Base-by-base conservation (phyloP, 495 filamentous ascomycete species). In the Lineolata rhizophorae region DNA sequence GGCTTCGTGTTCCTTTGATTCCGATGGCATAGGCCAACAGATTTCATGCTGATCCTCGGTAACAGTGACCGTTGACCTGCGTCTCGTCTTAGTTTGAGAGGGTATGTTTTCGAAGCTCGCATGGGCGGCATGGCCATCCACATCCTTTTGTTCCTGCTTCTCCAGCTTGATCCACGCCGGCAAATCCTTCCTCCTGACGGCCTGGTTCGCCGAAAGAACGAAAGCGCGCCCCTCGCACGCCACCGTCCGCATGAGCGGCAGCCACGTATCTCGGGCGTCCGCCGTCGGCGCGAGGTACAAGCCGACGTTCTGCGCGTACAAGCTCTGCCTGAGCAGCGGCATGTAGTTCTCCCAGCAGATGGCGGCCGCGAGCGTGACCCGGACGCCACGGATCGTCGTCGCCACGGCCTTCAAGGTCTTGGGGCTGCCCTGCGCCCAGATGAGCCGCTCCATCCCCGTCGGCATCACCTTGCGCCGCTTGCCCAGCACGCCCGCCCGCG, bases 331-430 rank as follows among this genome's bases (percentile, higher is more conserved):
- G 1, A 95, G 62, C 13, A 94, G 55, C 0, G 85, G 85, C 85
- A 95, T 95, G 47, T 80, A 91, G 41, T 81, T 94, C 52, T 95
- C 85, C 85, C 85, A 95, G 57, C 85, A 95, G 26, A 95, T 90
- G 1, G 84, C 85, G 0, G 79, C 70, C 0, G 70, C 85, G 4
- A 93, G 54, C 11, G 72, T 82, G 13, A 95, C 53, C 27, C 64
- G 67, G 10, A 85, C 67, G 14, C 76, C 79, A 14, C 68, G 65
- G 37, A 95, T 73, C n/a, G 58, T 64, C 1, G 83, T 83, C 14
- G 70, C 77, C 1, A 94, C 61, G 0, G 84, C 85, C 33, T 69
- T 68, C 18, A 95, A 65, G 1, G 81, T 84, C 0, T 71, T 66
- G 0, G 83, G 62, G 0, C 74, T 76, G 12, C 85, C 85, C 44